These are phyloP conservation scores for Paramecium bursaria DNA, from an alignment of 73 alveolate genomes.

Conservation along the genomic window DNA sequence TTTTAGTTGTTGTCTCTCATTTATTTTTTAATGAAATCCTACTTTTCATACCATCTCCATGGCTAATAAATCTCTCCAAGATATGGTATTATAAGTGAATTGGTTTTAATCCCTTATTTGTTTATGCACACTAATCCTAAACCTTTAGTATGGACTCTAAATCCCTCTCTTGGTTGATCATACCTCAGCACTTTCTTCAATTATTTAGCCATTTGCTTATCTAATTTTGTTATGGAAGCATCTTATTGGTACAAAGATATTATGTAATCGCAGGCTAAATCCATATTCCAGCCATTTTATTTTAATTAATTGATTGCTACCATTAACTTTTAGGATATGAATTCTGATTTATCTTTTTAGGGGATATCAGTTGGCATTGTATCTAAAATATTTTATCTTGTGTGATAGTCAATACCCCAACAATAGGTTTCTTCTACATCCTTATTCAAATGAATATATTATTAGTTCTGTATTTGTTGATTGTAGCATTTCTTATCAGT, in stretches of 20 bases:
- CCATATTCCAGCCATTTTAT: conserved; percentile 86
- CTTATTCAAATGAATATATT: neutral
- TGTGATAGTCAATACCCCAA: conserved; percentile 97
- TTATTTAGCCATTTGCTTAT: conserved; percentile 83
- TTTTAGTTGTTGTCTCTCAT: conserved; percentile 83
- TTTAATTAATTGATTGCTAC: conserved; percentile 81
- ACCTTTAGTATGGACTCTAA: conserved; percentile 94
- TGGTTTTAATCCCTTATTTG: conserved; percentile 91
- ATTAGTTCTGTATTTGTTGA: neutral
- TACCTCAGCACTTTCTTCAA: conserved; percentile 76
- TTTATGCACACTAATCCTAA: conserved; percentile 94
- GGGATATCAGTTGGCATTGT: conserved; percentile 86
- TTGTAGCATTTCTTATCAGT: conserved; percentile 23
- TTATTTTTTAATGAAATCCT: conserved; percentile 94
- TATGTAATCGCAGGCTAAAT: conserved; percentile 82
- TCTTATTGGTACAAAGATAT: conserved; percentile 69
- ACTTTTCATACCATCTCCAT: conserved; percentile 98
- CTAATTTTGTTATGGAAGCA: conserved; percentile 72
- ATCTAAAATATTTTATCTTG: conserved; percentile 87
- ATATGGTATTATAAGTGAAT: conserved; percentile 93
- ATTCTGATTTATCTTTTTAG: conserved; percentile 76
- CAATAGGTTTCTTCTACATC: conserved; percentile 80
- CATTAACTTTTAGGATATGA: conserved; percentile 85
- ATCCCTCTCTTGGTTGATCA: conserved; percentile 77
- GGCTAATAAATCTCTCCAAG: conserved; percentile 97